Percentiles rank a stretch among this genome's conserved stretches.
These are phyloP conservation scores for Vaccinium corymbosum DNA, from an alignment of 148 eudicot genomes.

Conservation along the genomic window DNA sequence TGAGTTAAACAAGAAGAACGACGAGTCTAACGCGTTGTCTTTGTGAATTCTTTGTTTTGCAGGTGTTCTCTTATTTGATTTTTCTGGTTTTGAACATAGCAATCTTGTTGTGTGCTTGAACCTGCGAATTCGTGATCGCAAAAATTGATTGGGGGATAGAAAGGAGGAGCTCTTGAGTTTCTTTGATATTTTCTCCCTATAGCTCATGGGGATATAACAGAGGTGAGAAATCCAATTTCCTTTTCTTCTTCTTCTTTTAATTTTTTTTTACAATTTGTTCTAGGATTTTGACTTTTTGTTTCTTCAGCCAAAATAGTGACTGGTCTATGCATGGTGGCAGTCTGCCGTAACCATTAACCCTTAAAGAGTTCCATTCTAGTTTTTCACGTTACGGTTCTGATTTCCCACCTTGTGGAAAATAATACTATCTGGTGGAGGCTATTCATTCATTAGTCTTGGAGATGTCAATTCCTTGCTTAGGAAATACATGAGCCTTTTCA, in stretches of 20 bases:
- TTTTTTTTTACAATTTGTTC: neutral
- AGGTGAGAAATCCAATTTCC: conserved; percentile 17
- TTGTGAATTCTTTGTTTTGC: conserved; percentile 22
- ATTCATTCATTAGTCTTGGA: neutral
- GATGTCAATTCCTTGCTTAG: conserved; percentile 3
- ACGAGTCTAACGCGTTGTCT: neutral
- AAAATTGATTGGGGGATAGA: conserved; percentile 8
- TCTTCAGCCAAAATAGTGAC: neutral
- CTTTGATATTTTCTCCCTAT: conserved; percentile 15
- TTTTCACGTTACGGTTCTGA: neutral
- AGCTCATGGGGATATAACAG: neutral
- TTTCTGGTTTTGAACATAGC: conserved; percentile 26
- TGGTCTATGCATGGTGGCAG: neutral
- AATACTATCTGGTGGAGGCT: neutral
- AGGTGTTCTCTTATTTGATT: conserved; percentile 33
- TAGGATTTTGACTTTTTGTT: neutral
- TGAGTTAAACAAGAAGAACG: neutral
- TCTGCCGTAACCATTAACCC: neutral
- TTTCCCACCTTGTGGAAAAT: conserved; percentile 11
- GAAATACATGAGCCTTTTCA: neutral
- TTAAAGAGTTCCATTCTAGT: neutral
- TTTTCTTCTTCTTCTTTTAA: neutral
- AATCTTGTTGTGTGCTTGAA: conserved; percentile 27
- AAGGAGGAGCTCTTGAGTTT: conserved; percentile 11
- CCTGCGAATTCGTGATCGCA: conserved; percentile 7